Evolutionary conservation across 2,329 filamentous ascomycete species (phyloP).

Genomic region (Neospermospora avenae): DNA sequence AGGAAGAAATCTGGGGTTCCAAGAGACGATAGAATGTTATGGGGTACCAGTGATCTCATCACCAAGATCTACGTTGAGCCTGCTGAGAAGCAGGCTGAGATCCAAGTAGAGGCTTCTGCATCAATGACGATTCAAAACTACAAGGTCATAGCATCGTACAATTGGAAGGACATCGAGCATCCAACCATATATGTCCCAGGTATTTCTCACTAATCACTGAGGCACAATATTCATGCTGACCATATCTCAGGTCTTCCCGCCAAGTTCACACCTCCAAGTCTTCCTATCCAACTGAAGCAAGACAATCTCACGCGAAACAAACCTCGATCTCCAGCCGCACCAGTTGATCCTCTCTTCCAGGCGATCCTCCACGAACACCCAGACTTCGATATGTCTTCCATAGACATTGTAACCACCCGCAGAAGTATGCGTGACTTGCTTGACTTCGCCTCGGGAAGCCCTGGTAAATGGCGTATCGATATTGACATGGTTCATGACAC

Average conservation of each 20-base stretch:
- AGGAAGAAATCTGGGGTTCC: not conserved
- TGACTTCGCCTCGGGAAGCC: conserved; percentile 5
- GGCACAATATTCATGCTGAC: conserved; percentile 6
- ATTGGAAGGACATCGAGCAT: conserved; percentile 12
- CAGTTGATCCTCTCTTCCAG: conserved; percentile 11
- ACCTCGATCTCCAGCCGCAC: conserved; percentile 9
- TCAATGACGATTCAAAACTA: conserved; percentile 9
- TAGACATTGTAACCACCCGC: conserved; percentile 11
- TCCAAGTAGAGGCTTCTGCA: not conserved
- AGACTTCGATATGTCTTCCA: conserved; percentile 7
- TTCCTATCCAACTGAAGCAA: not conserved
- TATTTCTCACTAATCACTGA: not conserved
- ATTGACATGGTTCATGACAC: conserved; percentile 13
- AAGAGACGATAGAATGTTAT: not conserved
- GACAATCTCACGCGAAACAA: not conserved
- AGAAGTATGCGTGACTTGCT: conserved; percentile 13
- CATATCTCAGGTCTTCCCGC: conserved; percentile 7
- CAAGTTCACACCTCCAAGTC: conserved; percentile 5
- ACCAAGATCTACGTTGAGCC: conserved; percentile 2
- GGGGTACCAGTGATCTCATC: not conserved
- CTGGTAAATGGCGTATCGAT: conserved; percentile 13
- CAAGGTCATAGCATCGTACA: conserved; percentile 8
- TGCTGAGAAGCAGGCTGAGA: not conserved
- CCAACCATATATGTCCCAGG: conserved; percentile 17
- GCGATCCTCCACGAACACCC: conserved; percentile 9